phyloP scores from a whole-genome alignment of 2,329 filamentous ascomycete genomes.

The Teratosphaeria pseudoeucalypti region DNA sequence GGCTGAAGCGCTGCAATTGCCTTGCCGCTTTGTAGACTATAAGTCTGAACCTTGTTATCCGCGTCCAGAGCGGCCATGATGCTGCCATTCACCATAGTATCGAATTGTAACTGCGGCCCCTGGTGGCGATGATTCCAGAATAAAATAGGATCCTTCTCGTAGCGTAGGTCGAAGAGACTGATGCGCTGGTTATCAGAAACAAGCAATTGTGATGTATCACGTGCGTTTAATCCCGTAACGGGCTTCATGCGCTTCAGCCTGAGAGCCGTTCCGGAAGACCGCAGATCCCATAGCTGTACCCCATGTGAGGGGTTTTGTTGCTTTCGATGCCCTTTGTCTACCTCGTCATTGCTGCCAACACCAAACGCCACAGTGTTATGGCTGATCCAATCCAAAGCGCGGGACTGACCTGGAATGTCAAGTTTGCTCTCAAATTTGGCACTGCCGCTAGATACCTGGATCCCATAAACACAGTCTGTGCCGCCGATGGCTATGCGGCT shows the following conservation, averaged over 20 bases:
- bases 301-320: background rate
- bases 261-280: constrained; percentile 5
- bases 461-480: constrained; percentile 2
- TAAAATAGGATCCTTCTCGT: constrained; percentile 5
- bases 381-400: constrained; percentile 18
- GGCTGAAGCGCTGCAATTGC: constrained; percentile 7
- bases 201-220: constrained; percentile 6
- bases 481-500: constrained; percentile 1
- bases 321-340: background rate
- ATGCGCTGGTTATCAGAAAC: constrained; percentile 8
- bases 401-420: constrained; percentile 1
- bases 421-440: constrained; percentile 18
- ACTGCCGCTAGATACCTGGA: background rate
- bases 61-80: constrained; percentile 14
- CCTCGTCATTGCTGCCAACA: background rate
- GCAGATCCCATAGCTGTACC: constrained; percentile 22
- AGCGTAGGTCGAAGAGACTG: constrained; percentile 11
- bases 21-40: constrained; percentile 12
- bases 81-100: constrained; percentile 2
- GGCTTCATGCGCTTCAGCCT: constrained; percentile 3
- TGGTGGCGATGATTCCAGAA: constrained; percentile 7
- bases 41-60: constrained; percentile 13
- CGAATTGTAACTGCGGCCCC: constrained; percentile 7
- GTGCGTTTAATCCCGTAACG: constrained; percentile 8
- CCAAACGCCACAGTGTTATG: constrained; percentile 16